Percentiles rank a stretch among this genome's conserved stretches.
Conservation (phyloP, 1,139 yeast genomes). For the Blastobotrys elegans region DNA sequence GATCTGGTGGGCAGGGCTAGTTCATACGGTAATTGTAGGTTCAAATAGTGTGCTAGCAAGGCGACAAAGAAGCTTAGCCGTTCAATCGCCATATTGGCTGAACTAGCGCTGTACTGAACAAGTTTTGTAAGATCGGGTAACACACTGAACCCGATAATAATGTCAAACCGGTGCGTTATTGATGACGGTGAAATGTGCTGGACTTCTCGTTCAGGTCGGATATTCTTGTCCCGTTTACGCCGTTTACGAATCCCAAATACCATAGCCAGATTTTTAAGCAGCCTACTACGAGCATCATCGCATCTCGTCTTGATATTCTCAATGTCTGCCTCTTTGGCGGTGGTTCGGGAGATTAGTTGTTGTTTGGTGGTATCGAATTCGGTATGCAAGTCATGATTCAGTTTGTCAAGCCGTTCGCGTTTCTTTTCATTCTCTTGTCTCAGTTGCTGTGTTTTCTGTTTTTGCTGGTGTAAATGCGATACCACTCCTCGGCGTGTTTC, state of each 20-base stretch:
- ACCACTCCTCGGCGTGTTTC: conserved; percentile 10
- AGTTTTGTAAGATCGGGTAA: conserved; percentile 32
- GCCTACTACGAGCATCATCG: not conserved
- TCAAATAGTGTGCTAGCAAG: conserved; percentile 33
- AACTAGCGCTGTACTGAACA: conserved; percentile 27
- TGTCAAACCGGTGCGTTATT: conserved; percentile 16
- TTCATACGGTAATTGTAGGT: conserved; percentile 32
- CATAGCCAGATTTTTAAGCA: conserved; percentile 9
- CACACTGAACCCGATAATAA: conserved; percentile 25
- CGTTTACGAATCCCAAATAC: conserved; percentile 20
- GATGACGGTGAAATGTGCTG: not conserved
- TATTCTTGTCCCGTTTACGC: conserved; percentile 9
- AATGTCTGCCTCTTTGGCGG: not conserved
- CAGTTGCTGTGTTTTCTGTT: conserved; percentile 8
- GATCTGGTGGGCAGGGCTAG: conserved; percentile 29
- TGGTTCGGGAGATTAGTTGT: not conserved
- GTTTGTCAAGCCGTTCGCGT: not conserved
- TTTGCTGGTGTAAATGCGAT: conserved; percentile 8
- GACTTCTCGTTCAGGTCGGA: not conserved
- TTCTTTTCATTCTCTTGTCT: conserved; percentile 4
- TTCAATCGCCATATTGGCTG: conserved; percentile 33
- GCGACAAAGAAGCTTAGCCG: conserved; percentile 30
- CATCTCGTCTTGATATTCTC: not conserved
- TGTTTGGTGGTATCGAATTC: not conserved
- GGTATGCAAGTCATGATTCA: not conserved